Base-by-base conservation (phyloP, 768 basidiomycete species). In the Rhodosporidiobolus odoratus region DNA sequence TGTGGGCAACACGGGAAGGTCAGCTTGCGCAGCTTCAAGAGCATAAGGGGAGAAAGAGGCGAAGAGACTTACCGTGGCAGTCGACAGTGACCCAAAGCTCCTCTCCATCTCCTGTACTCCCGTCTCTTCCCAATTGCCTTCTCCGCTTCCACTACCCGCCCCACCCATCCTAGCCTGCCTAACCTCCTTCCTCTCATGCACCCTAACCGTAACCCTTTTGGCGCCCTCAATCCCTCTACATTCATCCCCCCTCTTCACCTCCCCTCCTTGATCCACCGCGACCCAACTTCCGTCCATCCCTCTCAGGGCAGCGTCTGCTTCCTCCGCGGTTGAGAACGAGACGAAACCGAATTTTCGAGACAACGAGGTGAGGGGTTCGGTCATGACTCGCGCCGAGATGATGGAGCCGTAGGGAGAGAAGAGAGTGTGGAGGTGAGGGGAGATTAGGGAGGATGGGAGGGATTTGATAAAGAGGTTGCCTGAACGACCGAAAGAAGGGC, bases 351-450 rank as follows among this genome's bases (percentile, higher is more conserved):
- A 95, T 16, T 68, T 92, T 89, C 74, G 90, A 87, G 80, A 89
- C 88, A 60, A 88, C 87, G 41, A 89, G 89, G 68, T 71, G 3
- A 12, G 80, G 77, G 93, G 91, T 75, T 90, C 91, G 32, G 89
- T 86, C 92, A 94, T 93, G 50, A 94, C 91, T 68, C 92, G 88
- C 54, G 92, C 92, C 87, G 90, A 92, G 72, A 92, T 89, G 72
- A 94, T 92, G 80, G 88, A 86, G 48, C 92, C 92, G 79, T 87
- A 95, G 86, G 81, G 60, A 15, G 68, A 41, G 69, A 95, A 95
- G 79, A 90, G 87, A 32, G 86, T 82, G 77, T 90, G 91, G 21
- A 95, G 83, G 43, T 85, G 86, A 78, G 93, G 91, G 0, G 91
- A 92, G 78, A 91, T 89, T 45, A 94, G 88, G 10, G 87, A 85